Evolutionary conservation across 225 moss, liverwort and hornwort genomes (phyloP).

Genomic region (Polytrichum formosum): DNA sequence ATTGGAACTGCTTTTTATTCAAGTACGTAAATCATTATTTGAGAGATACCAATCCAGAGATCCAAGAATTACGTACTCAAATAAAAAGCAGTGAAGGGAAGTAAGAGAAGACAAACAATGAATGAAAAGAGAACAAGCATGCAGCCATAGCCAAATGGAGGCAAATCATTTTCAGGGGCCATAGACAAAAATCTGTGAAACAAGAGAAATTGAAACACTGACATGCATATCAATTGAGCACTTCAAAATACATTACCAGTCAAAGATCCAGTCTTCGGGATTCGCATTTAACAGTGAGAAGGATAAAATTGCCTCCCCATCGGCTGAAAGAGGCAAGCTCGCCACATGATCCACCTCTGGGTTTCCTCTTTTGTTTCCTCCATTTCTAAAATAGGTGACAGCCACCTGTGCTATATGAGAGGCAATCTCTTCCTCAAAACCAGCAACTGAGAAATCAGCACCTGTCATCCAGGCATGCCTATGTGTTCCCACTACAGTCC

Average conservation of each 20-base stretch:
- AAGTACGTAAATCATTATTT: too few species aligned
- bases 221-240: background rate
- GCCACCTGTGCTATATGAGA: slow-evolving; percentile 58
- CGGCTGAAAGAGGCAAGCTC: slow-evolving; percentile 87
- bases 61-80: too few species aligned
- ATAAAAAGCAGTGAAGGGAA: too few species aligned
- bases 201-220: slow-evolving; percentile 2
- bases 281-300: slow-evolving; percentile 91
- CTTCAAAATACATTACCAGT: slow-evolving; percentile 53
- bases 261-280: slow-evolving; percentile 86
- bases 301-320: slow-evolving; percentile 86
- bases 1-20: too few species aligned
- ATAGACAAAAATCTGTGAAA: background rate
- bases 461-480: slow-evolving; percentile 87
- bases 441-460: slow-evolving; percentile 23
- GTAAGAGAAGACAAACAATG: too few species aligned
- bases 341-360: slow-evolving; percentile 31
- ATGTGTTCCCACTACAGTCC: slow-evolving; percentile 83
- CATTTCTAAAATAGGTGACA: slow-evolving; percentile 61
- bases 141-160: too few species aligned
- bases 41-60: too few species aligned
- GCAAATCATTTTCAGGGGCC: too few species aligned
- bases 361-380: slow-evolving; percentile 41
- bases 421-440: slow-evolving; percentile 37
- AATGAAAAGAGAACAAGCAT: too few species aligned